Conservation (phyloP, 1,284 basidiomycete genomes). For the Schizophyllum commune region DNA sequence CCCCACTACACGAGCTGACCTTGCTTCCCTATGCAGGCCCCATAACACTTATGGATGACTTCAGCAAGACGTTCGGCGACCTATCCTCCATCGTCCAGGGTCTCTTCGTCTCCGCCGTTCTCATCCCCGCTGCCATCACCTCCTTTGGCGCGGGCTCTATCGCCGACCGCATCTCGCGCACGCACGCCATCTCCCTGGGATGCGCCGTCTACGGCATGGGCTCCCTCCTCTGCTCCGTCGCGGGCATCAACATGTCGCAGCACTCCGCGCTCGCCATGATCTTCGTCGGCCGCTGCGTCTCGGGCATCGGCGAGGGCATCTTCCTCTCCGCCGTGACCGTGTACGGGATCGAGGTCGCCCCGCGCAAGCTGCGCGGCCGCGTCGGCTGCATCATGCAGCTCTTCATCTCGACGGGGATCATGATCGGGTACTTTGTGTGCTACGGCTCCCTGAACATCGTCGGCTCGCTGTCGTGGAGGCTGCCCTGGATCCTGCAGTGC, state of each 20-base stretch:
- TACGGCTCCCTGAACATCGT: slow-evolving; percentile 34
- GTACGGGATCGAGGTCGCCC: slow-evolving; percentile 38
- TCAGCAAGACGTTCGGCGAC: slow-evolving; percentile 13
- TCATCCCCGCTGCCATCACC: background rate
- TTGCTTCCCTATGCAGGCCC: slow-evolving; percentile 6
- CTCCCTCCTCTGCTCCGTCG: slow-evolving; percentile 23
- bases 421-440: slow-evolving; percentile 40
- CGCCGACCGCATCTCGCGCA: slow-evolving; percentile 22
- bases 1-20: background rate
- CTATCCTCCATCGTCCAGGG: slow-evolving; percentile 16
- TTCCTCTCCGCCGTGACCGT: slow-evolving; percentile 38
- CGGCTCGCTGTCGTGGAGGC: slow-evolving; percentile 37
- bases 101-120: slow-evolving; percentile 13
- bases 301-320: slow-evolving; percentile 42
- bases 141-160: slow-evolving; percentile 15
- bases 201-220: slow-evolving; percentile 33
- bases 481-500: slow-evolving; percentile 38
- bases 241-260: background rate
- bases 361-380: slow-evolving; percentile 32
- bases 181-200: slow-evolving; percentile 23
- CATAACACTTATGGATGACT: slow-evolving; percentile 17
- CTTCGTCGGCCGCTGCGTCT: slow-evolving; percentile 38
- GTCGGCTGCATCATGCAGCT: slow-evolving; percentile 37
- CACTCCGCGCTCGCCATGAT: slow-evolving; percentile 18
- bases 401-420: slow-evolving; percentile 28